These are phyloP conservation scores for Alternaria gaisen DNA, from an alignment of 2,329 filamentous ascomycete species.

Conservation along the genomic window DNA sequence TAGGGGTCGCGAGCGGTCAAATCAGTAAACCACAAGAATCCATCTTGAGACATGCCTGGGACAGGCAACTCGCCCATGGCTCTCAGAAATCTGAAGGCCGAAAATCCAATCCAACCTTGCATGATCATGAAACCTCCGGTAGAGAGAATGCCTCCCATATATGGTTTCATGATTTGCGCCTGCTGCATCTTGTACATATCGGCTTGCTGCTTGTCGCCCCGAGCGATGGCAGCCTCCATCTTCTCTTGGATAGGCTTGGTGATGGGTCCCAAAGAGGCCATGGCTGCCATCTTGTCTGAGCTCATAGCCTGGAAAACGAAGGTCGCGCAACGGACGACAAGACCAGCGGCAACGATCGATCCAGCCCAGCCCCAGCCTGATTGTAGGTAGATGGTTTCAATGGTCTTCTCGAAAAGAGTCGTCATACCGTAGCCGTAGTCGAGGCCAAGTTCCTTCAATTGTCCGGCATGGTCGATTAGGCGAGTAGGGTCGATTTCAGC, in stretches of 20 bases:
- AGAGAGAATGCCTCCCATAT: constrained; percentile 27
- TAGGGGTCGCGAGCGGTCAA: constrained; percentile 79
- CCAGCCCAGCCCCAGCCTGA: constrained; percentile 82
- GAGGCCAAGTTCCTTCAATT: constrained; percentile 80
- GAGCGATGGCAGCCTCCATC: constrained; percentile 57
- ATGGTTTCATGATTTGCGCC: constrained; percentile 57
- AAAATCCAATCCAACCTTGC: constrained; percentile 77
- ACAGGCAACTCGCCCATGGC: constrained; percentile 82
- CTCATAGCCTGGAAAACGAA: constrained; percentile 69
- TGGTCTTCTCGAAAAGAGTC: constrained; percentile 72
- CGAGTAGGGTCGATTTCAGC: constrained; percentile 55
- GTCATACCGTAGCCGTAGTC: constrained; percentile 89
- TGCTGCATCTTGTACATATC: constrained; percentile 59
- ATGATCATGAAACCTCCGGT: constrained; percentile 65
- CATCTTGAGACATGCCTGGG: constrained; percentile 76
- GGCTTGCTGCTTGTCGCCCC: constrained; percentile 55
- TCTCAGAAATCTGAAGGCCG: constrained; percentile 79
- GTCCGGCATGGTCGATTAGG: constrained; percentile 81
- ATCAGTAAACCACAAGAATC: constrained; percentile 80
- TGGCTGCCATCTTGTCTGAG: constrained; percentile 68
- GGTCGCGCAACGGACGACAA: constrained; percentile 71
- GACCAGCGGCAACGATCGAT: constrained; percentile 71
- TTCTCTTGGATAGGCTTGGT: constrained; percentile 65
- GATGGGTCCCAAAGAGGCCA: constrained; percentile 68
- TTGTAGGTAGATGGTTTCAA: constrained; percentile 86